A percentile compares a stretch with the other conserved stretches of the same genome.
phyloP scores from a whole-genome alignment of 495 filamentous ascomycete genomes.

The Penicillium antarcticum region DNA sequence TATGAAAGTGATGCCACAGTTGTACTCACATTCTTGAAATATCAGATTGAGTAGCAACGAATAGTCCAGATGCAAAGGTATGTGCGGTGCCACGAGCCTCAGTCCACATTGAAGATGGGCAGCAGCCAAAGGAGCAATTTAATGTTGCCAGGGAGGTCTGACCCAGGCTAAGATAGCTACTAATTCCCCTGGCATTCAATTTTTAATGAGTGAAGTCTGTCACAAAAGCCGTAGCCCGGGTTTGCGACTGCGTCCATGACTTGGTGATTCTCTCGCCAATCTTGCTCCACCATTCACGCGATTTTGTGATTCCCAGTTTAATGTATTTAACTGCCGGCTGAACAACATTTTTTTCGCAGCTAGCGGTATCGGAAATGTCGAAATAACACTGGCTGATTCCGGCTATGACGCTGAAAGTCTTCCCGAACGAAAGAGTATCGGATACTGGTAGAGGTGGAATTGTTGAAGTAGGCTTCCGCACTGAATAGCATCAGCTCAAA shows the following conservation, averaged over 20 bases:
- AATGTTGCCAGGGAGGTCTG: background rate
- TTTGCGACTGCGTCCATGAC: background rate
- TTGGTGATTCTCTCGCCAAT: background rate
- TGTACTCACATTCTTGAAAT: background rate
- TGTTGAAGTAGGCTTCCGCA: too few relatives aligned
- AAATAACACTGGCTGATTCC: background rate
- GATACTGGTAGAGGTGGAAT: too few relatives aligned
- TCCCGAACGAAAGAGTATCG: too few relatives aligned
- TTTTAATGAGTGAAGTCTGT: background rate
- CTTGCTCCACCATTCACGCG: background rate
- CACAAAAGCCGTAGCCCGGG: background rate
- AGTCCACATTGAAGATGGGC: background rate
- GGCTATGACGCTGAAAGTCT: background rate
- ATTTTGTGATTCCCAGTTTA: background rate
- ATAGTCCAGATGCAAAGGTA: background rate
- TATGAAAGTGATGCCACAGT: background rate
- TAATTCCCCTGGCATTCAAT: background rate
- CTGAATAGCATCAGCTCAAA: too few relatives aligned
- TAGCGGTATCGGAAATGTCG: background rate
- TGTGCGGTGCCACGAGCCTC: background rate
- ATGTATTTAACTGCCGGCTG: background rate
- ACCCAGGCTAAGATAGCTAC: background rate
- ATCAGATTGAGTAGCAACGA: background rate
- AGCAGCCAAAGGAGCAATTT: background rate
- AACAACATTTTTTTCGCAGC: background rate